Base-by-base conservation (phyloP, 179 eudicot genomes). In the Sideroxylon spinosum region DNA sequence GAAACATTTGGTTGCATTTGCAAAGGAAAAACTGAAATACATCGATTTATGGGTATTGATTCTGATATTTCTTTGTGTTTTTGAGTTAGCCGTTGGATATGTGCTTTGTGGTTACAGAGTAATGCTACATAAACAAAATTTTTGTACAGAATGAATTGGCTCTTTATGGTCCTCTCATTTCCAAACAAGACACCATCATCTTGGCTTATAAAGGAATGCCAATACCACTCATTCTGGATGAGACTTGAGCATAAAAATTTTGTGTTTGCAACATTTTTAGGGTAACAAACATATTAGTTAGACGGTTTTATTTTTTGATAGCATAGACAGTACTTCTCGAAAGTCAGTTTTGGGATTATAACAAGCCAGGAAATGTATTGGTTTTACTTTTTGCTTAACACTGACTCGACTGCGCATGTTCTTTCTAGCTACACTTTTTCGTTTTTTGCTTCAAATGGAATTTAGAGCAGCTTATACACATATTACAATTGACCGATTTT, bases 31-130 rank as follows among this genome's bases (percentile, higher is more conserved):
- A 68, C 89, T 93, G 70, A 85, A 86, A 61, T 86, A 90, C 85
- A 85, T 95, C 57, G 98, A 95, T 78, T 88, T 95, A 81, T 95
- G 98, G 98, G 98, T 95, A 93, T 44, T 81, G 50, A 46, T 77
- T 67, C 67, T 59, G 13, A 76, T 49, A 61, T 5, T 63, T 79
- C 75, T 29, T 66, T 66, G 70, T 32, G 19, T 28, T 64, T 23
- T 29, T 28, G 48, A 28, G 70, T 66, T 14, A 28, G 14, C 6
- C 13, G 20, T 66, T 26, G 29, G 8, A 29, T 32, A 28, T 28
- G 2, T 29, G 48, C 14, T 26, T 9, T 28, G 28, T 65, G 17
- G 48, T 26, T 13, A 66, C 49, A 29, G 10, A 63, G 9, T 7
- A 19, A 25, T 12, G 20, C 2, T 63, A 10, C 32, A 10, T 63